phyloP scores from a whole-genome alignment of 176 grass and related monocot genomes.

The Cenchrus americanus region DNA sequence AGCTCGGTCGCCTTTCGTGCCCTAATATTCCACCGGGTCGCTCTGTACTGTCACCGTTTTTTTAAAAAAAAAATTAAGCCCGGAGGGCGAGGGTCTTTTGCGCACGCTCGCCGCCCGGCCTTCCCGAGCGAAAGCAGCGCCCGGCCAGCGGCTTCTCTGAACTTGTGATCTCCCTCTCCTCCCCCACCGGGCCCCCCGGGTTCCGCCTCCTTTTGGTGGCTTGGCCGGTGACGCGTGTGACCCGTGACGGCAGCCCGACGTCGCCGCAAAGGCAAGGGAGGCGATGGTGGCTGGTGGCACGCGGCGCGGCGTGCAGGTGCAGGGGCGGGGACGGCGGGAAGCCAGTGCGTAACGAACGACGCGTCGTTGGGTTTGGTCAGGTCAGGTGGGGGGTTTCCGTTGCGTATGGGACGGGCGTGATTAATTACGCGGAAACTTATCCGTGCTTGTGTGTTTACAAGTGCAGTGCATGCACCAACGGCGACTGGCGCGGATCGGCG shows the following conservation, averaged over 20 bases:
- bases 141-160: neutral
- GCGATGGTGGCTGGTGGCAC: too few relatives aligned
- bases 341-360: neutral
- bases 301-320: too few relatives aligned
- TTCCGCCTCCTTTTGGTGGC: neutral
- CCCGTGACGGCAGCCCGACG: conserved; percentile 5
- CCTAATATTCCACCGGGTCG: neutral
- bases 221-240: conserved; percentile 2
- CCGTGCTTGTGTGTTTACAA: neutral
- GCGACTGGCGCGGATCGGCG: neutral
- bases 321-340: too few relatives aligned
- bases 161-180: neutral
- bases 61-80: neutral
- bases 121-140: neutral
- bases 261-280: neutral
- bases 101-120: conserved; percentile 10
- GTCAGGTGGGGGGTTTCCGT: neutral
- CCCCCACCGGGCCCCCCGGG: too few relatives aligned
- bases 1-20: conserved; percentile 32
- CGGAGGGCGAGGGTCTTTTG: conserved; percentile 10
- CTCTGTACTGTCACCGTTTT: neutral
- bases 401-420: too few relatives aligned
- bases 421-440: too few relatives aligned
- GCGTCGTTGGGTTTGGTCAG: neutral
- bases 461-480: neutral